Evolutionary conservation across 495 filamentous ascomycete genomes (phyloP).

Genomic region (Ascodesmis nigricans): DNA sequence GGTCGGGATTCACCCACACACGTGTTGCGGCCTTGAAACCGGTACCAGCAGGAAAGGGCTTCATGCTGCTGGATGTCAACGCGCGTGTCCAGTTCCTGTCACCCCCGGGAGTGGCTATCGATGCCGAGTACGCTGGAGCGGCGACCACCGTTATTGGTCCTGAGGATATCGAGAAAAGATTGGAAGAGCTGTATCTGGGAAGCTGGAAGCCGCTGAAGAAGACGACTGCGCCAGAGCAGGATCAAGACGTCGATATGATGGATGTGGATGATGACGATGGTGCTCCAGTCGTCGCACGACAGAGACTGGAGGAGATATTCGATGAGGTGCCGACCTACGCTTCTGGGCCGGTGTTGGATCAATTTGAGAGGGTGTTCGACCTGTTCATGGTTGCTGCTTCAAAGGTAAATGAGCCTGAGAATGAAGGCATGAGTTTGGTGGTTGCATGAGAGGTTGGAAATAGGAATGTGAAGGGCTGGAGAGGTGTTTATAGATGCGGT

Average conservation of each 20-base stretch:
- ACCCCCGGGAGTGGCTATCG: constrained; percentile 2
- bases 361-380: constrained; percentile 13
- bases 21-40: constrained; percentile 31
- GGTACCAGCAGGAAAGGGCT: constrained; percentile 12
- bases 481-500: too few species aligned
- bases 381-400: too few species aligned
- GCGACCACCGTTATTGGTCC: not conserved
- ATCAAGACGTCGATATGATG: constrained; percentile 4
- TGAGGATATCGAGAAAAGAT: not conserved
- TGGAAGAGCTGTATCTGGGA: not conserved
- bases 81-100: constrained; percentile 15
- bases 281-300: constrained; percentile 9
- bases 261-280: constrained; percentile 9
- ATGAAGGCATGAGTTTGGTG: too few species aligned
- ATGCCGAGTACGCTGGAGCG: not conserved
- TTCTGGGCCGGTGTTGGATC: constrained; percentile 8
- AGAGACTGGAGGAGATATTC: constrained; percentile 14
- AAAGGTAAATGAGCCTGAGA: too few species aligned
- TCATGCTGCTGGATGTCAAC: constrained; percentile 13
- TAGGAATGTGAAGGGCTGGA: too few species aligned
- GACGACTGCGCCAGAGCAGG: constrained; percentile 1
- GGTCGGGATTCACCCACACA: too few species aligned
- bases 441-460: too few species aligned
- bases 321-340: constrained; percentile 13
- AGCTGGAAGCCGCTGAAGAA: constrained; percentile 2